These are phyloP conservation scores for Rhazya stricta DNA, from an alignment of 257 asterid genomes.

Conservation along the genomic window DNA sequence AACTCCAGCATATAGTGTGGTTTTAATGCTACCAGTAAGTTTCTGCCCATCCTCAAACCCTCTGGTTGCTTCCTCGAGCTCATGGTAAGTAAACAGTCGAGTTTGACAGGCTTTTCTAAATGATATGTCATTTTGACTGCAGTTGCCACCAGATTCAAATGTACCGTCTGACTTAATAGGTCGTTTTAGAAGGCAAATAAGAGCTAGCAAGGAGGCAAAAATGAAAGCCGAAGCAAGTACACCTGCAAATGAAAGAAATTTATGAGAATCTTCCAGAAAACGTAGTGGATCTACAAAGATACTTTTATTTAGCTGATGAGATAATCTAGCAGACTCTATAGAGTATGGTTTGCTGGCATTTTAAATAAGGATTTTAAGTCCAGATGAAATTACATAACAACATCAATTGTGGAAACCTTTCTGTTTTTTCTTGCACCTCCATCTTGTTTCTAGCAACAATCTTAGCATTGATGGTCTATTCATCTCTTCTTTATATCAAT, in stretches of 20 bases:
- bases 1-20: constrained; percentile 41
- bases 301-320: not conserved
- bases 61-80: constrained; percentile 61
- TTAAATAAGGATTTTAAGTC: not conserved
- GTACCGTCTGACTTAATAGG: constrained; percentile 29
- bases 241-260: constrained; percentile 36
- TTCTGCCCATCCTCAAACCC: constrained; percentile 48
- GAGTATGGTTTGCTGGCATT: not conserved
- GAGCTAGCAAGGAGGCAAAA: constrained; percentile 36
- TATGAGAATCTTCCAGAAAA: not conserved
- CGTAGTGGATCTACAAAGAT: not conserved
- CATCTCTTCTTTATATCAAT: not conserved
- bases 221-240: constrained; percentile 42
- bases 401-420: not conserved
- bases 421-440: not conserved
- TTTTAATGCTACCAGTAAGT: constrained; percentile 23
- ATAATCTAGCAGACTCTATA: not conserved
- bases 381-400: not conserved
- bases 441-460: not conserved
- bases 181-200: constrained; percentile 42
- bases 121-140: constrained; percentile 24
- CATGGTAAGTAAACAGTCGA: constrained; percentile 45
- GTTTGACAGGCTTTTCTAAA: constrained; percentile 29
- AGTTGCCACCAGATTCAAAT: constrained; percentile 27
- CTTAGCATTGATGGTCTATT: not conserved